Base-by-base conservation (phyloP, 495 filamentous ascomycete species). In the Bryoglossum gracile region DNA sequence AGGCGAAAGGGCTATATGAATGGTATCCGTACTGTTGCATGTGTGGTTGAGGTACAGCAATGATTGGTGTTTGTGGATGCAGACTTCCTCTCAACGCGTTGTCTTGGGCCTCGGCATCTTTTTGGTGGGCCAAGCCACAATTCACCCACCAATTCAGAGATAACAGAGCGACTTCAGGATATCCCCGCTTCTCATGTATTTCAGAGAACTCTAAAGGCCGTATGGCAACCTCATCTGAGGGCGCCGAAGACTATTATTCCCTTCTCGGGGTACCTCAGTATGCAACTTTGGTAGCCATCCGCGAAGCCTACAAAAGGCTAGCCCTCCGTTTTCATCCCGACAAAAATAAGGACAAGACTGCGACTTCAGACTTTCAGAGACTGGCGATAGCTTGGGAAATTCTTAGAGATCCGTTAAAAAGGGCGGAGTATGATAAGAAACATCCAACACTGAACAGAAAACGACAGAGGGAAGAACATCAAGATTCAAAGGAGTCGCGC, bases 271-370 rank as follows among this genome's bases (percentile, higher is more conserved):
- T 75, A 8, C 18, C 54, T 4, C 51, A 14, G 23, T 35, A 62
- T 36, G 68, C 72, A n/a, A 54, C 58, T 0, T 25, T 60, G 10
- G 62, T 62, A 16, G 67, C 69, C 2, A 74, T 76, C 51, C 68
- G 69, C 45, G 56, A 55, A 25, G 63, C 69, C 5, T 73, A 72
- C 55, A 72, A 67, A 43, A 67, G 56, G 39, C 59, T 69, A 8
- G 81, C 79, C 1, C 59, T 83, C 41, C 75, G 72, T 48, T 65
- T 62, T 55, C 81, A 84, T 50, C 81, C 81, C 0, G 80, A 84
- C 63, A 83, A 84, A 59, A 69, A 73, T 55, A 66, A 68, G 25
- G 65, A 66, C 22, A 60, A 66, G 14, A 46, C 54, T 13, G 64
- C 69, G 4, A 51, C 50, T 11, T 64, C 72, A 34, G 63, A 73